Percentiles rank a stretch among this genome's conserved stretches.
Conservation (phyloP, 805 yeast genomes). For the Suhomyces xylopsoci region DNA sequence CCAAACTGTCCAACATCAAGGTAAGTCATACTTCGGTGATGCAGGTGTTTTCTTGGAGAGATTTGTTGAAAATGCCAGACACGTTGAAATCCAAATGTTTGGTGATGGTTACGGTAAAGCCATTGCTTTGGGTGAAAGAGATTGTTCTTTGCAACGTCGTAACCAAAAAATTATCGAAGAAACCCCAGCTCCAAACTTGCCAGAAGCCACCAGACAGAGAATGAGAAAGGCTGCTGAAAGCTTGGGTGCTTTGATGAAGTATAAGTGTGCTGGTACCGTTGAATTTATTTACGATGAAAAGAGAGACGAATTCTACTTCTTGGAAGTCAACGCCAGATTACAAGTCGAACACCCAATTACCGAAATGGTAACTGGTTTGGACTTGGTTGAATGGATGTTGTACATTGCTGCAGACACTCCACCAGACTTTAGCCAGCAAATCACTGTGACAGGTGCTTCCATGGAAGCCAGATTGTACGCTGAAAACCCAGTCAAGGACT, state of each 20-base stretch:
- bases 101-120: slow-evolving; percentile 96
- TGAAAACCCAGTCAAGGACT: slow-evolving; percentile 93
- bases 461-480: slow-evolving; percentile 98
- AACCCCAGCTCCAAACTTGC: slow-evolving; percentile 95
- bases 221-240: slow-evolving; percentile 85
- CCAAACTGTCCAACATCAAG: slow-evolving; percentile 91
- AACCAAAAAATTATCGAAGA: slow-evolving; percentile 96
- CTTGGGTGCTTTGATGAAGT: slow-evolving; percentile 76
- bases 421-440: slow-evolving; percentile 64
- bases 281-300: slow-evolving; percentile 88
- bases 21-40: slow-evolving; percentile 89
- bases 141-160: slow-evolving; percentile 95
- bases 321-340: slow-evolving; percentile 93
- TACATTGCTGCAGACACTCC: slow-evolving; percentile 85
- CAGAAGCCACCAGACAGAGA: slow-evolving; percentile 67
- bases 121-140: slow-evolving; percentile 94
- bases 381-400: slow-evolving; percentile 96
- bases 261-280: slow-evolving; percentile 97
- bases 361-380: slow-evolving; percentile 91
- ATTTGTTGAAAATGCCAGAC: slow-evolving; percentile 92
- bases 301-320: slow-evolving; percentile 86
- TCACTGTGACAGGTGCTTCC: slow-evolving; percentile 76
- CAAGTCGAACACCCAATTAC: slow-evolving; percentile 99
- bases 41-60: slow-evolving; percentile 93
- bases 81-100: slow-evolving; percentile 93